These are phyloP conservation scores for Kurtzmaniella quercitrusa DNA, from an alignment of 1,139 yeast genomes.

Conservation along the genomic window DNA sequence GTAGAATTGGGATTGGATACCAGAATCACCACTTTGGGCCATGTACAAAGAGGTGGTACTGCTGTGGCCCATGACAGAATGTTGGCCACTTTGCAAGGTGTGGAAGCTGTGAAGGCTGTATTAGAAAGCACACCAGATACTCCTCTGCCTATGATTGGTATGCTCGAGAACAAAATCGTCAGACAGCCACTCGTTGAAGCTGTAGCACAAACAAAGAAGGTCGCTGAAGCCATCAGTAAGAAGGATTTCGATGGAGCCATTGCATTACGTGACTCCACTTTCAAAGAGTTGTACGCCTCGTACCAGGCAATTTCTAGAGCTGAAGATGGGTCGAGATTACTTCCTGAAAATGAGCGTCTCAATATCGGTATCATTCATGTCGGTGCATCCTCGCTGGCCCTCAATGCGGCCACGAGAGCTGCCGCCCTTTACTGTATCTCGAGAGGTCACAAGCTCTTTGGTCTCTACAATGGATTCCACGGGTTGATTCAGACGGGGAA, in stretches of 20 bases:
- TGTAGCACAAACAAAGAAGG: conserved; percentile 77
- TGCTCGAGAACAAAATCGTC: conserved; percentile 80
- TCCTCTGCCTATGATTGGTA: conserved; percentile 94
- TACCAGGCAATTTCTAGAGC: conserved; percentile 66
- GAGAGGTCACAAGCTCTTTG: conserved; percentile 82
- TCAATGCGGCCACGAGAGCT: conserved; percentile 90
- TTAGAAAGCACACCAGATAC: conserved; percentile 83
- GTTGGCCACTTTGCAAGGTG: conserved; percentile 93
- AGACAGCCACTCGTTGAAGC: conserved; percentile 86
- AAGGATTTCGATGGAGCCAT: conserved; percentile 86
- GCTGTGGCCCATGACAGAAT: conserved; percentile 93
- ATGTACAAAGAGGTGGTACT: conserved; percentile 97
- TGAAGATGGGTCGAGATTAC: conserved; percentile 56
- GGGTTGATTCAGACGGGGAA: conserved; percentile 82
- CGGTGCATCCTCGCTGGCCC: conserved; percentile 97
- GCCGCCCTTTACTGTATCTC: conserved; percentile 89
- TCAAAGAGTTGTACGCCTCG: conserved; percentile 71
- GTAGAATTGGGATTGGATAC: conserved; percentile 87
- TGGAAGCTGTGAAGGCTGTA: conserved; percentile 93
- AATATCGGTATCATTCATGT: conserved; percentile 82
- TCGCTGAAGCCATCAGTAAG: conserved; percentile 75
- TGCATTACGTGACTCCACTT: conserved; percentile 80
- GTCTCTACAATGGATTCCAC: conserved; percentile 88
- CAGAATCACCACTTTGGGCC: conserved; percentile 91
- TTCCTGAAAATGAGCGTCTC: conserved; percentile 50